Percentiles rank a stretch among this genome's conserved stretches.
Evolutionary conservation across 768 basidiomycete species (phyloP).

Genomic region (Antrodiella citrinella): DNA sequence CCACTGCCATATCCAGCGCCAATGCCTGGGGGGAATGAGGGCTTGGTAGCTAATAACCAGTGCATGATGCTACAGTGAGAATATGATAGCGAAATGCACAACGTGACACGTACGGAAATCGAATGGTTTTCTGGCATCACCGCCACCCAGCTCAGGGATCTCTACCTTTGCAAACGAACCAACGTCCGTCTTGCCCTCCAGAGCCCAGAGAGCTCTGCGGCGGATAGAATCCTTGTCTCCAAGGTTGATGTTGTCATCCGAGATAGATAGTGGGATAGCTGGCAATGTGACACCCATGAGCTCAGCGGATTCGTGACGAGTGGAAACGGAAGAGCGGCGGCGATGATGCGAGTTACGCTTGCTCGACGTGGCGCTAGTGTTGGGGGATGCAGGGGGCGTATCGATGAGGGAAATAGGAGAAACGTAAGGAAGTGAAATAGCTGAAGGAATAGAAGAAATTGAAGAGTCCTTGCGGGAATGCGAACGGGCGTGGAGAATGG

Average conservation of each 20-base stretch:
- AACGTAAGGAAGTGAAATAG: conserved; percentile 20
- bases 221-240: conserved; percentile 75
- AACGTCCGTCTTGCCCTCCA: conserved; percentile 76
- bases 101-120: conserved; percentile 68
- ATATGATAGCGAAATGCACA: too few relatives aligned
- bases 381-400: conserved; percentile 25
- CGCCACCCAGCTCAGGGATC: conserved; percentile 61
- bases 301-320: conserved; percentile 83
- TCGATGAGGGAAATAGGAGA: conserved; percentile 22
- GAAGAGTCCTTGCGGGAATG: conserved; percentile 62
- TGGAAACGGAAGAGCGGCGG: conserved; percentile 83
- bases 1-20: conserved; percentile 33
- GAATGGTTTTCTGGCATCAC: conserved; percentile 44
- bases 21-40: conserved; percentile 46
- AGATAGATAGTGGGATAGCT: conserved; percentile 49
- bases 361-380: conserved; percentile 18
- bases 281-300: conserved; percentile 79
- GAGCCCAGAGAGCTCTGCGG: conserved; percentile 74
- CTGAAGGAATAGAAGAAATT: conserved; percentile 24
- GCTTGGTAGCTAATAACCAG: conserved; percentile 42
- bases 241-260: conserved; percentile 61
- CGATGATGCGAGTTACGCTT: conserved; percentile 78
- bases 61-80: not conserved
- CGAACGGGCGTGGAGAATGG: conserved; percentile 52
- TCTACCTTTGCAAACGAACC: conserved; percentile 65